Conservation (phyloP, 306 rosid species). For the Trifolium dubium region DNA sequence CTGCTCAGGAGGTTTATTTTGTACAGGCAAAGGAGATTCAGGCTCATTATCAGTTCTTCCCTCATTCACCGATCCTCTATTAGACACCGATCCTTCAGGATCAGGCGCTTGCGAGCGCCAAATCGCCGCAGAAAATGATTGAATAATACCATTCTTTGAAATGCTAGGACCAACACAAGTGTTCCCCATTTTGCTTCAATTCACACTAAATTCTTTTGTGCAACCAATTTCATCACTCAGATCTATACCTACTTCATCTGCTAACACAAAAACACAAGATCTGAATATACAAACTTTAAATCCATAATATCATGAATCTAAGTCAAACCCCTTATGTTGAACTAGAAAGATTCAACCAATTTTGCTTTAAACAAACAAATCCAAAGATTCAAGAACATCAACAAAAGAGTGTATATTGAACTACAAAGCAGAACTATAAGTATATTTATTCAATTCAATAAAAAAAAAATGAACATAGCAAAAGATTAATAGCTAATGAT, state of each 20-base stretch:
- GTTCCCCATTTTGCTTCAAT: constrained; percentile 70
- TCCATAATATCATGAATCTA: constrained; percentile 36
- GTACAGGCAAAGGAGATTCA: constrained; percentile 74
- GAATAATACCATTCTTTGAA: constrained; percentile 78
- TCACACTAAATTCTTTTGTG: constrained; percentile 43
- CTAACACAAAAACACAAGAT: constrained; percentile 53
- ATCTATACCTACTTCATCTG: constrained; percentile 50
- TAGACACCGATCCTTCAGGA: constrained; percentile 67
- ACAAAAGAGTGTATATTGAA: constrained; percentile 14
- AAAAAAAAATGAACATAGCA: background rate
- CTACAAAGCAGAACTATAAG: background rate
- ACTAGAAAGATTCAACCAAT: background rate
- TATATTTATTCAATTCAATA: too few species aligned
- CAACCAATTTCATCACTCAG: constrained; percentile 50
- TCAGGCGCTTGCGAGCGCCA: constrained; percentile 74
- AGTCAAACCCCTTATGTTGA: constrained; percentile 60
- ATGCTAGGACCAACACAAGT: constrained; percentile 95
- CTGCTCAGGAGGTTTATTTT: constrained; percentile 86
- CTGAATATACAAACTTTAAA: constrained; percentile 51
- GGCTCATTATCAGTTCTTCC: constrained; percentile 50
- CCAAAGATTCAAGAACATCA: constrained; percentile 40
- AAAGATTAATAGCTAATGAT: constrained; percentile 22
- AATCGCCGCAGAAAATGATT: constrained; percentile 92
- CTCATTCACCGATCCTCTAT: constrained; percentile 55
- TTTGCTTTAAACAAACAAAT: constrained; percentile 30